Evolutionary conservation across 169 alveolate genomes (phyloP).

Genomic region (Eimeria mitis): DNA sequence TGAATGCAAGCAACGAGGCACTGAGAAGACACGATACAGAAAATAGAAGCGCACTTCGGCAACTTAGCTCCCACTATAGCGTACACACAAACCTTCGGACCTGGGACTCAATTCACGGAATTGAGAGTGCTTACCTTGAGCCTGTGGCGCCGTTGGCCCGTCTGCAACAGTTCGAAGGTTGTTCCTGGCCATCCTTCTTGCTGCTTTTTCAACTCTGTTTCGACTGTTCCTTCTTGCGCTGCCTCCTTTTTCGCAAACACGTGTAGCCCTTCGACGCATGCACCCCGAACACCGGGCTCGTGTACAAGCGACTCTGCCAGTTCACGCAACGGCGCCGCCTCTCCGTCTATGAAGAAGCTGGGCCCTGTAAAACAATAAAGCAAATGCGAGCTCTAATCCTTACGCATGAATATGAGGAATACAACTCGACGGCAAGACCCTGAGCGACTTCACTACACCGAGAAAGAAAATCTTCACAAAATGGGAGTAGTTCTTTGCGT

Average conservation of each 20-base stretch:
- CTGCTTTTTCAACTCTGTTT: not conserved
- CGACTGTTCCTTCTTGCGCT: not conserved
- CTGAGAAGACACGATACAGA: slow-evolving; percentile 6
- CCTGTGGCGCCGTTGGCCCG: slow-evolving; percentile 13
- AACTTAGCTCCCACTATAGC: not conserved
- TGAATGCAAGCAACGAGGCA: slow-evolving; percentile 58
- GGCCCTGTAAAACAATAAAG: slow-evolving; percentile 4
- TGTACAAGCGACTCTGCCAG: slow-evolving; percentile 9
- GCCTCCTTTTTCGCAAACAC: slow-evolving; percentile 9
- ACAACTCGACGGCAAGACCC: not conserved
- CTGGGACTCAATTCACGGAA: not conserved
- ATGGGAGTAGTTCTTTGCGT: not conserved
- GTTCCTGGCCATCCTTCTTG: slow-evolving; percentile 58
- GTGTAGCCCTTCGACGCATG: slow-evolving; percentile 35
- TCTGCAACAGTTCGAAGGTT: not conserved
- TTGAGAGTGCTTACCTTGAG: slow-evolving; percentile 32
- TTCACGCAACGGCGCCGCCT: slow-evolving; percentile 39
- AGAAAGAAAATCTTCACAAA: not conserved
- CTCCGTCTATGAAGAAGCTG: slow-evolving; percentile 40
- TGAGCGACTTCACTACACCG: not conserved
- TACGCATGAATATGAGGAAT: not conserved
- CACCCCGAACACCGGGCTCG: slow-evolving; percentile 45
- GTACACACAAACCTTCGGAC: not conserved
- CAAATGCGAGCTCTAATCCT: not conserved
- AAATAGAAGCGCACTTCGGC: not conserved